Evolutionary conservation across 2,329 filamentous ascomycete species (phyloP), one percentile per base, ranked within the genome.

Genomic region (Phoma sp.): DNA sequence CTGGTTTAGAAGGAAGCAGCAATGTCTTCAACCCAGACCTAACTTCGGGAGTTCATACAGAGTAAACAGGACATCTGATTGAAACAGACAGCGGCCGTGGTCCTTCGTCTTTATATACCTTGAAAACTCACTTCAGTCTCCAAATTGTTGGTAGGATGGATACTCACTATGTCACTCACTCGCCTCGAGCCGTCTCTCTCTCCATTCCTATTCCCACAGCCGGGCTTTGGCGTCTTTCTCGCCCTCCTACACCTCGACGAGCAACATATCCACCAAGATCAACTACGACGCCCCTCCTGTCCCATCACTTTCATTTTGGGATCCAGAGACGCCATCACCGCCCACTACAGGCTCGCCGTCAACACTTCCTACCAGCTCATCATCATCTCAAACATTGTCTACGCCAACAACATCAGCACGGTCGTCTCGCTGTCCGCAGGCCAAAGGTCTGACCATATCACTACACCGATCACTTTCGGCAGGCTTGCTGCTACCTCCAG

Each of bases 291-390:
- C 40, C 15, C 61, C 55, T 11, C 49, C 61, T 3, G 38, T 65
- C 1, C 59, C 56, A 14, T 39, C 52, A 2, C 38, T 65, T 3
- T 66, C 66, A 2, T 65, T 57, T 47, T 63, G 57, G 56, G 49
- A 58, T 14, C 55, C 61, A 1, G 59, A 62, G 2, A 65, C 60
- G 1, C 59, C 64, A 14, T 36, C 36, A 7, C 28, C 34, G 2
- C 14, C 36, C 1, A 14, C 40, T 21, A 14, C 21, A 3, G 23
- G n/a, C 28, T 30, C 28, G 18, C 14, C 18, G 21, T 15, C n/a
- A 37, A 12, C 10, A 10, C 18, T 25, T 9, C 23, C 23, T 25
- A 25, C 23, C 11, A n/a, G 14, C 26, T 26, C 6, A 14, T 4
- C 32, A 18, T 15, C 20, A 11, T 9, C 29, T 10, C 21, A 7